Percentiles rank a stretch among this genome's conserved stretches.
These are phyloP conservation scores for Penicillium hordei DNA, from an alignment of 2,329 filamentous ascomycete species.

Conservation along the genomic window DNA sequence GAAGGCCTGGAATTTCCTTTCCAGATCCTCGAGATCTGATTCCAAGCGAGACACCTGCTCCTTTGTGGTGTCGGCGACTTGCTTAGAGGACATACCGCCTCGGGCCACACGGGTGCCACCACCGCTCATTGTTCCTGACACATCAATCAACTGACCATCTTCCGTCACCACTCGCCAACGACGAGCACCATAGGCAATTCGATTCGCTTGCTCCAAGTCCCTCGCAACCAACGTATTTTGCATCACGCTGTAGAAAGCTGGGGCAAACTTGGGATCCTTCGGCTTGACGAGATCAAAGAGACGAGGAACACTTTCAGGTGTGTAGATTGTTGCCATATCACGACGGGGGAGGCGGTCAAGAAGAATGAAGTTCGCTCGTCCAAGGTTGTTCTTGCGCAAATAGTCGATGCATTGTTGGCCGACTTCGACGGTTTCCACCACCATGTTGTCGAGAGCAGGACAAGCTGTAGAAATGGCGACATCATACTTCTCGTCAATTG, in stretches of 20 bases:
- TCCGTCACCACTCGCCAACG: slow-evolving; percentile 96
- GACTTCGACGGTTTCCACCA: slow-evolving; percentile 92
- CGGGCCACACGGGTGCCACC: slow-evolving; percentile 87
- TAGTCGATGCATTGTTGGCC: slow-evolving; percentile 99
- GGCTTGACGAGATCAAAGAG: slow-evolving; percentile 90
- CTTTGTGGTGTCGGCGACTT: slow-evolving; percentile 80
- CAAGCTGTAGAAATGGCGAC: slow-evolving; percentile 98
- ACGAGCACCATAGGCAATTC: slow-evolving; percentile 90
- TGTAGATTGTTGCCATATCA: slow-evolving; percentile 76
- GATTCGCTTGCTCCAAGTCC: slow-evolving; percentile 92
- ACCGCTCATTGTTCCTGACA: slow-evolving; percentile 98
- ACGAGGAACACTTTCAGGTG: slow-evolving; percentile 86
- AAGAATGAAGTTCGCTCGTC: slow-evolving; percentile 94
- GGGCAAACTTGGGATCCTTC: slow-evolving; percentile 80
- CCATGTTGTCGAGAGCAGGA: slow-evolving; percentile 87
- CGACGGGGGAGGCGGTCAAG: slow-evolving; percentile 80
- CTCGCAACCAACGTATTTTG: slow-evolving; percentile 92
- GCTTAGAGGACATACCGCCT: slow-evolving; percentile 95
- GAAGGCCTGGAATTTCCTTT: slow-evolving; percentile 78
- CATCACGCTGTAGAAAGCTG: slow-evolving; percentile 93
- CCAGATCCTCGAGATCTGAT: slow-evolving; percentile 77
- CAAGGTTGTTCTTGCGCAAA: slow-evolving; percentile 93
- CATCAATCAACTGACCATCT: slow-evolving; percentile 93
- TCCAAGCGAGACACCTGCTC: slow-evolving; percentile 89
- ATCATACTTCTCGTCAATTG: slow-evolving; percentile 92